phyloP scores from a whole-genome alignment of 2,329 filamentous ascomycete genomes.

The Fusarium sp. region DNA sequence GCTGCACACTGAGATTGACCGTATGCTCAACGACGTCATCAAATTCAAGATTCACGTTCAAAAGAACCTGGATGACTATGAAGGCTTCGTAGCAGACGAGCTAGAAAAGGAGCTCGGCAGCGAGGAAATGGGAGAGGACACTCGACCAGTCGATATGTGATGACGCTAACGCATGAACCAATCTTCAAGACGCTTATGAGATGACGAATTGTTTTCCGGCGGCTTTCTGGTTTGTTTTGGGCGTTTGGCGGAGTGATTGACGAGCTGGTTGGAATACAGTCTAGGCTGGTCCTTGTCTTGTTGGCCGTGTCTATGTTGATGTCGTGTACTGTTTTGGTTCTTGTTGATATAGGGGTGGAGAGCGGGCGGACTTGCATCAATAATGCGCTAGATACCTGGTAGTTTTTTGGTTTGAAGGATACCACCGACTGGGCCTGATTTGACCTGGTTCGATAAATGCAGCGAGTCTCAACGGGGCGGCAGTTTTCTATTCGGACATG shows the following conservation, averaged over 20 bases:
- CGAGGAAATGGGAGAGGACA: constrained; percentile 65
- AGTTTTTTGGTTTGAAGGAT: constrained; percentile 33
- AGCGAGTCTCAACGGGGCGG: neutral
- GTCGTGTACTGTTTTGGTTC: constrained; percentile 5
- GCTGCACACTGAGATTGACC: constrained; percentile 95
- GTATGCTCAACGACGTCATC: constrained; percentile 95
- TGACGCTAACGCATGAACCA: constrained; percentile 27
- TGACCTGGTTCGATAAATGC: constrained; percentile 8
- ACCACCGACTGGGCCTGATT: constrained; percentile 22
- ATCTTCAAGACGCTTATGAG: constrained; percentile 38
- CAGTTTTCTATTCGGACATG: neutral
- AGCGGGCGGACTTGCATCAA: constrained; percentile 13
- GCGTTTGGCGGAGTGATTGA: constrained; percentile 30
- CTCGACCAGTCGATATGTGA: constrained; percentile 55
- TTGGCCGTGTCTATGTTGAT: neutral
- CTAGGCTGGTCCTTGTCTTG: constrained; percentile 22
- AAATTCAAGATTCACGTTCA: constrained; percentile 99
- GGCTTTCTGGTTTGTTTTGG: constrained; percentile 33
- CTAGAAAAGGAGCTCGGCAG: constrained; percentile 83
- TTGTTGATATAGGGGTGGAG: constrained; percentile 19
- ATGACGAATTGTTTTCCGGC: constrained; percentile 34
- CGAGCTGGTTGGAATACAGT: constrained; percentile 20
- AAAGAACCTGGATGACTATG: constrained; percentile 90
- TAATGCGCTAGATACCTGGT: constrained; percentile 34
- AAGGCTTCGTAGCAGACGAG: constrained; percentile 90